Evolutionary conservation across 2,329 filamentous ascomycete genomes (phyloP), one percentile per base, ranked within the genome.

Genomic region (Paecilomyces fulvus): DNA sequence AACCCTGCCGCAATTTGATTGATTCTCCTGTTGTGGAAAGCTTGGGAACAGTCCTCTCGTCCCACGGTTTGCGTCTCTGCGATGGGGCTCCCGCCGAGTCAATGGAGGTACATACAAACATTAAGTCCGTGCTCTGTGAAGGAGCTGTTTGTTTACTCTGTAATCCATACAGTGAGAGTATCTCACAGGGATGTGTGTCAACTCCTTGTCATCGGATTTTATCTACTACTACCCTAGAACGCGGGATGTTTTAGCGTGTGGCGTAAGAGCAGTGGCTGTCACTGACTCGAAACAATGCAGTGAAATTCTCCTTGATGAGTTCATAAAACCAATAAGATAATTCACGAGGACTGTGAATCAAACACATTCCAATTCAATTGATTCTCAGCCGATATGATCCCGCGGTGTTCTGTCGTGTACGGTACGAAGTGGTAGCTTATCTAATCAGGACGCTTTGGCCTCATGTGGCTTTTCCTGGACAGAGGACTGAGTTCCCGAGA

Each of bases 391-490:
- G 14, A n/a, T n/a, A n/a, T 4, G 6, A 20, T 43, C 4, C 7
- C 3, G 37, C 14, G 37, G 37, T n/a, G 37, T 43, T 43, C 6
- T 17, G 37, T n/a, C 37, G n/a, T 43, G 37, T 43, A 17, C 14
- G 3, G 37, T 17, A 8, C n/a, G 17, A n/a, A 17, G 14, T 43
- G n/a, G 48, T n/a, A 28, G 48, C 48, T 49, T 49, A 49, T 49
- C 48, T 49, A 55, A 43, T 43, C 50, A n/a, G 28, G 28, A 49
- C 48, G 37, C 60, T 52, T 56, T 56, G 55, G 58, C 56, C 60
- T 64, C 62, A 67, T 59, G 67, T 69, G 67, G 67, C 67, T 67
- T 65, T 68, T 66, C 63, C 59, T 54, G 59, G 43, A 59, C 51
- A 56, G 59, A 56, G 21, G 48, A 28, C 20, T 23, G 48, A 49